phyloP scores from a whole-genome alignment of 306 rosid genomes.

The Cucurbita pepo region DNA sequence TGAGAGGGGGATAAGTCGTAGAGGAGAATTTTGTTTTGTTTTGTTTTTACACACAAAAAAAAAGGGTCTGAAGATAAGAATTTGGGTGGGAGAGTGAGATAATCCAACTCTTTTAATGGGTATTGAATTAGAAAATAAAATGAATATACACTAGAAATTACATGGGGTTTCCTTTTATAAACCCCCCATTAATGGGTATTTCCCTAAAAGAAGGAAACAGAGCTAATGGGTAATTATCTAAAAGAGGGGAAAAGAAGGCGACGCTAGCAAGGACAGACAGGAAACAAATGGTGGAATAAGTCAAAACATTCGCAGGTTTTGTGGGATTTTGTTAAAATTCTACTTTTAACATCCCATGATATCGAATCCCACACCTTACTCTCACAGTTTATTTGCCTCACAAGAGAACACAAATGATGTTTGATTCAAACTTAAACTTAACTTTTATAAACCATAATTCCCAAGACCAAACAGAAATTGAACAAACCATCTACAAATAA shows the following conservation, averaged over 20 bases:
- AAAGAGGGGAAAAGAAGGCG: neutral
- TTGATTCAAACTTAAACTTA: neutral
- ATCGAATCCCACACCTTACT: neutral
- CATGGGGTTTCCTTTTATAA: neutral
- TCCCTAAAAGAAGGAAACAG: neutral
- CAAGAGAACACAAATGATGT: neutral
- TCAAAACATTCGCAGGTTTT: neutral
- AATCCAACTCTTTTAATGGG: neutral
- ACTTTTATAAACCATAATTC: neutral
- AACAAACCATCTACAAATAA: too few species aligned
- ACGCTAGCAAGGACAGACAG: neutral
- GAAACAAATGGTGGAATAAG: neutral
- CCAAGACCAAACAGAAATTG: neutral
- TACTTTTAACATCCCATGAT: neutral
- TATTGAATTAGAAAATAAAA: neutral
- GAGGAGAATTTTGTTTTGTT: neutral
- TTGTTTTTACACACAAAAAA: too few species aligned
- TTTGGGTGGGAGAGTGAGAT: neutral
- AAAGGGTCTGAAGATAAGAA: too few species aligned
- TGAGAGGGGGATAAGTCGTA: neutral
- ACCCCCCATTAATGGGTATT: neutral
- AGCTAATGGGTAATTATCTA: neutral
- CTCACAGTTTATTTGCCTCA: neutral
- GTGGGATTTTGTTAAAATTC: neutral
- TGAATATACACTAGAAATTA: neutral